A percentile compares a stretch with the other conserved stretches of the same genome.
phyloP scores from a whole-genome alignment of 75 land plant species.

The Selaginella moellendorffii region DNA sequence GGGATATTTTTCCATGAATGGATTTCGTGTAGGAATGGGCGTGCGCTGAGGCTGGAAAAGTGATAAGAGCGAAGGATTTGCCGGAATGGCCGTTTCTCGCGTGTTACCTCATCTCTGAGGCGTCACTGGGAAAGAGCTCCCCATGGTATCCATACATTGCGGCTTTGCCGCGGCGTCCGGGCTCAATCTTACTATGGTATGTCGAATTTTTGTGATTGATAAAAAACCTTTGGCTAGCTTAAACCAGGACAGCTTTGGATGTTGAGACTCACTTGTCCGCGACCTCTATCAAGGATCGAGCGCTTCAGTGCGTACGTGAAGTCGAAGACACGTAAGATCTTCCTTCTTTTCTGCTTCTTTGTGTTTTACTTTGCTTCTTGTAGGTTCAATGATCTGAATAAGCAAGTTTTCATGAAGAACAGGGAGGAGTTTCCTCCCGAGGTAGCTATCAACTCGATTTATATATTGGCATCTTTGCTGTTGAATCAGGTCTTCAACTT shows the following conservation, averaged over 20 bases:
- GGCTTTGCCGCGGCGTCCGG: slow-evolving; percentile 69
- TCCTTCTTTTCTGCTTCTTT: background rate
- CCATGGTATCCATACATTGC: slow-evolving; percentile 74
- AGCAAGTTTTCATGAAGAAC: slow-evolving; percentile 59
- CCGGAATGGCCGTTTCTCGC: slow-evolving; percentile 92
- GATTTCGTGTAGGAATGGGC: slow-evolving; percentile 50
- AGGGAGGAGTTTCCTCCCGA: slow-evolving; percentile 62
- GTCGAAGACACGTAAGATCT: slow-evolving; percentile 55
- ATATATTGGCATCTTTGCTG: too few species aligned
- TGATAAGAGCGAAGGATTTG: slow-evolving; percentile 37
- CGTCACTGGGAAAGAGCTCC: slow-evolving; percentile 42
- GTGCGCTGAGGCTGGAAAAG: slow-evolving; percentile 44
- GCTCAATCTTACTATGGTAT: slow-evolving; percentile 79
- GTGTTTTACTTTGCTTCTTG: background rate
- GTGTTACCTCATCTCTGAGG: slow-evolving; percentile 72
- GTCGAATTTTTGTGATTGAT: background rate
- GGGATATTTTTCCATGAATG: background rate
- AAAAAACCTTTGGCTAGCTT: slow-evolving; percentile 2
- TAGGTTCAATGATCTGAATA: slow-evolving; percentile 60
- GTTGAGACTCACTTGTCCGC: slow-evolving; percentile 61
- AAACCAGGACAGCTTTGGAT: slow-evolving; percentile 69
- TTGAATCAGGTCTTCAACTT: slow-evolving; percentile 67
- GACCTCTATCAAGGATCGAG: slow-evolving; percentile 53
- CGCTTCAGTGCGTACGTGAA: slow-evolving; percentile 54
- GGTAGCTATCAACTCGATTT: too few species aligned